phyloP scores from a whole-genome alignment of 2,329 filamentous ascomycete species.

The Fusarium sp. region DNA sequence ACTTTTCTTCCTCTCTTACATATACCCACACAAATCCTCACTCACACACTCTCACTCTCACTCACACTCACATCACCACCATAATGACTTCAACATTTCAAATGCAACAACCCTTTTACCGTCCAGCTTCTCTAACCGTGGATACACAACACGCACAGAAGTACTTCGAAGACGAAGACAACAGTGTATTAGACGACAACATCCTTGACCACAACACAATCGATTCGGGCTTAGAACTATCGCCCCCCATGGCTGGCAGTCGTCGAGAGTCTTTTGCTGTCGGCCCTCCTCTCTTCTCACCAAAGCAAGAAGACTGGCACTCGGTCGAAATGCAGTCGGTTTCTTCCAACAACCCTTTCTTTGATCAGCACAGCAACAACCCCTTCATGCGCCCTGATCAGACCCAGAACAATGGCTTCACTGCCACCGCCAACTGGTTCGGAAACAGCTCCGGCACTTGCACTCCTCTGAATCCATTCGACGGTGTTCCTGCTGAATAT shows the following conservation, averaged over 20 bases:
- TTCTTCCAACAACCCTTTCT: constrained; percentile 72
- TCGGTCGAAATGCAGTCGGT: constrained; percentile 73
- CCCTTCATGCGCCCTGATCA: constrained; percentile 75
- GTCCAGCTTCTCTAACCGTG: constrained; percentile 61
- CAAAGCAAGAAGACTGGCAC: constrained; percentile 73
- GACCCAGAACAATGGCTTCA: constrained; percentile 56
- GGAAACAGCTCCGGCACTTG: constrained; percentile 66
- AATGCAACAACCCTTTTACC: constrained; percentile 63
- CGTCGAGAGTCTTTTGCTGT: constrained; percentile 72
- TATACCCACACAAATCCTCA: constrained; percentile 25
- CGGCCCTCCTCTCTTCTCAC: constrained; percentile 68
- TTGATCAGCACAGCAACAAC: constrained; percentile 68
- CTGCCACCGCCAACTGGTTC: constrained; percentile 63
- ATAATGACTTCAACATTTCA: constrained; percentile 63
- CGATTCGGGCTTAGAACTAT: constrained; percentile 72
- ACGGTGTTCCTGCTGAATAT: constrained; percentile 66
- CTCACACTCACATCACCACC: constrained; percentile 39
- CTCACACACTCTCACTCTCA: constrained; percentile 17
- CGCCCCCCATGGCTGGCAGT: constrained; percentile 70
- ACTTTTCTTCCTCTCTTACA: constrained; percentile 15
- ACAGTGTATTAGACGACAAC: constrained; percentile 69
- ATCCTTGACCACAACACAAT: constrained; percentile 69
- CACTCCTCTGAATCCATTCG: constrained; percentile 77
- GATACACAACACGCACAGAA: constrained; percentile 66
- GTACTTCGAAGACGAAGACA: constrained; percentile 70